A percentile compares a stretch with the other conserved stretches of the same genome.
Evolutionary conservation across 306 rosid species (phyloP).

Genomic region (Castanea sativa): DNA sequence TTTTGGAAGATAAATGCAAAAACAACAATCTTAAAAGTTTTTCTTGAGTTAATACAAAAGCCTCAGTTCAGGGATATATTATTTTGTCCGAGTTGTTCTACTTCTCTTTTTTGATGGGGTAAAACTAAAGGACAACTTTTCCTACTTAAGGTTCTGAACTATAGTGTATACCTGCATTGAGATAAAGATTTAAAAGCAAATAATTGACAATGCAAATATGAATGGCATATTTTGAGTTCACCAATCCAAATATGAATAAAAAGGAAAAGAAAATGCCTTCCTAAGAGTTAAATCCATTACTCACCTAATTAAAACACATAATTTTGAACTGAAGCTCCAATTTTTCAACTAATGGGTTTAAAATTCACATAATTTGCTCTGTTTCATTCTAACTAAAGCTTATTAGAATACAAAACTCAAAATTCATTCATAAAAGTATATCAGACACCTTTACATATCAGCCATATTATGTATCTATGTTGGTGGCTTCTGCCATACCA

Average conservation of each 20-base stretch:
- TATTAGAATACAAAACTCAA: background rate
- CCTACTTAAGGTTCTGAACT: slow-evolving; percentile 74
- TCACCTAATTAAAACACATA: background rate
- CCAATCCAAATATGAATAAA: background rate
- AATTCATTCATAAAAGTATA: background rate
- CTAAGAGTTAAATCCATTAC: background rate
- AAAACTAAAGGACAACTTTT: slow-evolving; percentile 18
- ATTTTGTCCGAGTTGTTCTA: slow-evolving; percentile 30
- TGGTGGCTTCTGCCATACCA: background rate
- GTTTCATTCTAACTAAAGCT: background rate
- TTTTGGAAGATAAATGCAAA: background rate
- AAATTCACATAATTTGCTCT: background rate
- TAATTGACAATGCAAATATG: background rate
- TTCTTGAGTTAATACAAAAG: background rate
- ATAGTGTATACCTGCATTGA: slow-evolving; percentile 62
- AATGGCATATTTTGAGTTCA: background rate
- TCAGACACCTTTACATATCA: background rate
- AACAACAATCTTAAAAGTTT: background rate
- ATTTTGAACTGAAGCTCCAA: background rate
- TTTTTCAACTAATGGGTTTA: background rate
- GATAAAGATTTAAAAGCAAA: background rate
- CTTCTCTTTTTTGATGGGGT: slow-evolving; percentile 45
- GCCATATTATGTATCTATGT: background rate
- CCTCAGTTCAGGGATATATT: background rate
- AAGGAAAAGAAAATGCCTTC: background rate